Percentiles rank a stretch among this genome's conserved stretches.
These are phyloP conservation scores for Uronychia setigera DNA, from an alignment of 73 alveolate species.

Conservation along the genomic window DNA sequence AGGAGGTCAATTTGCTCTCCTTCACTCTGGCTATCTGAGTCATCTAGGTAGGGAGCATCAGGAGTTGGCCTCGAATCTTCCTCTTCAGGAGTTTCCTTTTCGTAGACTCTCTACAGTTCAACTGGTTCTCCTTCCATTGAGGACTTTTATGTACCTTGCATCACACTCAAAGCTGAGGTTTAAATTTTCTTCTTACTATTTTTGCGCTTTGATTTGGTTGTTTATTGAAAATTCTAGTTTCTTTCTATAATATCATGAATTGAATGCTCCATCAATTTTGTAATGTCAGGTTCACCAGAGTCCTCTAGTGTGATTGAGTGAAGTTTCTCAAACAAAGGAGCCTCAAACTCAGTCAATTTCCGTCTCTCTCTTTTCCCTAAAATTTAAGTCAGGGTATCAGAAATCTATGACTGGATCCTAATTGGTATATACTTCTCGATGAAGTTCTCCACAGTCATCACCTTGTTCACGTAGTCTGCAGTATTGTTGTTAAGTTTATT, in stretches of 20 bases:
- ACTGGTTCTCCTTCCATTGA: not conserved
- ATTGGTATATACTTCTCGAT: conserved; percentile 11
- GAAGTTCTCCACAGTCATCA: conserved; percentile 14
- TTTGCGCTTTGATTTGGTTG: not conserved
- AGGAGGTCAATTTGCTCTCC: not conserved
- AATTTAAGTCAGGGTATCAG: not conserved
- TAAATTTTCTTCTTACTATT: not conserved
- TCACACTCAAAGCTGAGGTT: not conserved
- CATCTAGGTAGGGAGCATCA: not conserved
- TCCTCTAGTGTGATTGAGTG: not conserved
- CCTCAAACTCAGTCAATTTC: not conserved
- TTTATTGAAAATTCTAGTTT: not conserved
- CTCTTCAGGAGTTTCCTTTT: conserved; percentile 1
- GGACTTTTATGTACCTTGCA: not conserved
- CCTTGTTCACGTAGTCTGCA: not conserved
- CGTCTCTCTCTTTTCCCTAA: conserved; percentile 7
- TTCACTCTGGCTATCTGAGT: not conserved
- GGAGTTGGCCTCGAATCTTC: not conserved
- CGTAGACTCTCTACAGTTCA: not conserved
- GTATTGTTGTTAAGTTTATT: not conserved
- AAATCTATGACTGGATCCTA: conserved; percentile 14
- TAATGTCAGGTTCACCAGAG: not conserved
- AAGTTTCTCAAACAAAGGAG: not conserved
- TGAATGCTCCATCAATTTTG: not conserved
- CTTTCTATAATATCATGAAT: not conserved